A percentile compares a stretch with the other conserved stretches of the same genome.
Conservation (phyloP, 1,284 basidiomycete genomes). For the Naganishia sp. region DNA sequence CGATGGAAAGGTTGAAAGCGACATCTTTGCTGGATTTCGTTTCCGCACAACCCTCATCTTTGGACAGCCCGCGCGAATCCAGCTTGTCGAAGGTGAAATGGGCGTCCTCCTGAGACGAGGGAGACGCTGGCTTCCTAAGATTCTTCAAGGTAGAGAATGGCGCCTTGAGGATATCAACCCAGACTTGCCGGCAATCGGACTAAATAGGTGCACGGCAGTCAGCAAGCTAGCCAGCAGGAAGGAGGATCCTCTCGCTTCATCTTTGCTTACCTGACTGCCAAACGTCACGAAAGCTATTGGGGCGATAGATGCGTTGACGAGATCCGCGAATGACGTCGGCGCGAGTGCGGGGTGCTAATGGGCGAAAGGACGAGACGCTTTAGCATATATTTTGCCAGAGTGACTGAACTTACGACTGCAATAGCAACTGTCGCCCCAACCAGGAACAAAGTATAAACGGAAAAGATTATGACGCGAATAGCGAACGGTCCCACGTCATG, state of each 20-base stretch:
- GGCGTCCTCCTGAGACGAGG: neutral
- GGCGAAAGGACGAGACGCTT: neutral
- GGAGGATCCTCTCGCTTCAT: neutral
- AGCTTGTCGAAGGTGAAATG: neutral
- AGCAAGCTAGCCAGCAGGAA: neutral
- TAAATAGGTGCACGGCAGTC: neutral
- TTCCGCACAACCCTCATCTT: neutral
- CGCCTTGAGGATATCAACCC: neutral
- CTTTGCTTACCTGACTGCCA: slow-evolving; percentile 8
- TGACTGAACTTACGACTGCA: neutral
- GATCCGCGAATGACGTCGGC: slow-evolving; percentile 6
- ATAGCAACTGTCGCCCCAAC: slow-evolving; percentile 7
- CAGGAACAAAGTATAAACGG: slow-evolving; percentile 4
- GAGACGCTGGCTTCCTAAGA: neutral
- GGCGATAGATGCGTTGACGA: slow-evolving; percentile 15
- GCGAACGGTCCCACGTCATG: slow-evolving; percentile 13
- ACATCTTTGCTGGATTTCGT: neutral
- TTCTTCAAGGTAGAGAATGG: neutral
- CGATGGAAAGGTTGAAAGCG: slow-evolving; percentile 2
- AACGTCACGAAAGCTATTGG: slow-evolving; percentile 14
- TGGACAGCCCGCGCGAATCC: neutral
- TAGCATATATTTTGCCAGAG: neutral
- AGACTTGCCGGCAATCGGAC: slow-evolving; percentile 8
- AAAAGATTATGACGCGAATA: slow-evolving; percentile 8
- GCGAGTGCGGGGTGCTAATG: neutral